phyloP scores from a whole-genome alignment of 140 eudicot genomes.

The Stevia rebaudiana region DNA sequence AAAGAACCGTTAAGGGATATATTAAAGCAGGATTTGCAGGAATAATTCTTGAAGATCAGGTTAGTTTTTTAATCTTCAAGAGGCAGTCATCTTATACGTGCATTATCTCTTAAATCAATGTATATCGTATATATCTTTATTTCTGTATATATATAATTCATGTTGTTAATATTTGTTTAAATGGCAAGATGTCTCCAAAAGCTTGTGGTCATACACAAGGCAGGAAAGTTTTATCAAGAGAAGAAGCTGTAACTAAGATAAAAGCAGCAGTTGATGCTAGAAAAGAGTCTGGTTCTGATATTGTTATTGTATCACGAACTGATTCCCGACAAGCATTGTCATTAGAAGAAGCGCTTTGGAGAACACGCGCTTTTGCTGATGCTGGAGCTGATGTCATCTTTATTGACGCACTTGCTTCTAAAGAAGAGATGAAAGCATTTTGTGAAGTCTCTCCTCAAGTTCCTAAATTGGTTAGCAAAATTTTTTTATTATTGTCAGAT shows the following conservation, averaged over 20 bases:
- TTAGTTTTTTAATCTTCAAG: slow-evolving; percentile 18
- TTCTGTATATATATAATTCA: neutral
- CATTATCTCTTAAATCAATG: neutral
- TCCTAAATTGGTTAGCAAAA: slow-evolving; percentile 68
- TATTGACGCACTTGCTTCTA: slow-evolving; percentile 85
- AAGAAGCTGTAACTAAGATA: slow-evolving; percentile 86
- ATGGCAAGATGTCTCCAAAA: slow-evolving; percentile 78
- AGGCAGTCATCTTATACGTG: neutral
- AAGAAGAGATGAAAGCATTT: slow-evolving; percentile 84
- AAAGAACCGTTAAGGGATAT: slow-evolving; percentile 86
- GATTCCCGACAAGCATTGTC: slow-evolving; percentile 97
- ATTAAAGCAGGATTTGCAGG: slow-evolving; percentile 93
- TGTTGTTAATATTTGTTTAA: slow-evolving; percentile 24
- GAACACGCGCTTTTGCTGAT: slow-evolving; percentile 77
- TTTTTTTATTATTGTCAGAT: neutral
- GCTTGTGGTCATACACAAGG: slow-evolving; percentile 99
- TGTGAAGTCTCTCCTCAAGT: slow-evolving; percentile 58
- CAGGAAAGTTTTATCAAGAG: slow-evolving; percentile 80
- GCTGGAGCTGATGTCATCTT: slow-evolving; percentile 97
- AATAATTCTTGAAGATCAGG: slow-evolving; percentile 95
- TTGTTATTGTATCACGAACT: slow-evolving; percentile 86
- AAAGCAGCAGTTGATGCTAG: slow-evolving; percentile 97
- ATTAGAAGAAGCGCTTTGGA: slow-evolving; percentile 79
- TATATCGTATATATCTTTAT: neutral
- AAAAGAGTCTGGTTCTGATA: slow-evolving; percentile 76